Base-by-base conservation (phyloP, 371 early-diverging fungal species). In the Lichtheimia corymbifera region DNA sequence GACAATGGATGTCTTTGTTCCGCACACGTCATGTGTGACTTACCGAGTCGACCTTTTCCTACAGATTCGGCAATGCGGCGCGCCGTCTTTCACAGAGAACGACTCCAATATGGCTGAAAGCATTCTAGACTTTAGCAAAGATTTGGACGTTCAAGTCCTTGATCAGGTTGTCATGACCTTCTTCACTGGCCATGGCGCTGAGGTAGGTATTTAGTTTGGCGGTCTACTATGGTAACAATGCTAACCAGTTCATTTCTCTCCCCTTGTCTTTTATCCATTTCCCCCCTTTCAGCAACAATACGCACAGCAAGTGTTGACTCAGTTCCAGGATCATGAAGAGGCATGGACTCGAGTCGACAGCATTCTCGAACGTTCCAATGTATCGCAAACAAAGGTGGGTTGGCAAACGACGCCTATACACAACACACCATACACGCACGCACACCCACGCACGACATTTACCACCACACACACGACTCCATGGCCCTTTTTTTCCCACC, bases 291-390 rank as follows among this genome's bases (percentile, higher is more conserved):
- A 96, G 95, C 94, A 91, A 86, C 83, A 86, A 72, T 73, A 74
- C 55, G 97, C 97, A 27, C 88, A 90, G 66, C 83, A 85, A 68
- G 68, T 93, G 30, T 76, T 98, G 69, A 89, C 94, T 24, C 92
- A 95, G 76, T 99, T 99, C 71, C 94, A 97, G 79, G 95, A 97
- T 50, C 91, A 97, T 67, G 97, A 97, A 40, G 96, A 97, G 53
- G 87, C 99, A 44, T 99, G 99, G 99, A 90, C 91, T 58, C 85
- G 92, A 61, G 98, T 95, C 15, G 99, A 99, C 73, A 81, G 79
- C 20, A 99, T 99, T 71, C 77, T 99, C 58, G 94, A 93, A 59
- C 86, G 89, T 42, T 93, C 97, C 18, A 84, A 76, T 68, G 78
- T 85, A 13, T 65, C 88, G 47, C 87, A 95, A 71, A 90, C 97